Conservation (phyloP, 495 filamentous ascomycete species). For the Ascobolus immersus region DNA sequence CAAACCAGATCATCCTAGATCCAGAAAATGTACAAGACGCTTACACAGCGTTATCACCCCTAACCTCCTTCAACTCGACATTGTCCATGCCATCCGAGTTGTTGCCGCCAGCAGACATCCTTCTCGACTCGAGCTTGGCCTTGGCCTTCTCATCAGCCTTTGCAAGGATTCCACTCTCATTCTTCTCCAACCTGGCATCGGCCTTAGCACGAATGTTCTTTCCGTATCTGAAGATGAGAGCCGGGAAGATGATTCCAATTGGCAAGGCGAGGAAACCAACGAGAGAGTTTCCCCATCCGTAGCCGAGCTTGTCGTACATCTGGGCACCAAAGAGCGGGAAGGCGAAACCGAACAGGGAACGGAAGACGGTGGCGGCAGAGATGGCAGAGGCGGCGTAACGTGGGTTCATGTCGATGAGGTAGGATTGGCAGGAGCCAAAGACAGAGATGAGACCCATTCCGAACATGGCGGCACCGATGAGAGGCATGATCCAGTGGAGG, state of each 20-base stretch:
- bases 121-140: too few species aligned
- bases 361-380: constrained; percentile 37
- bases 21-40: too few species aligned
- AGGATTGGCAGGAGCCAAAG: constrained; percentile 43
- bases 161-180: too few species aligned
- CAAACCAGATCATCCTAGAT: too few species aligned
- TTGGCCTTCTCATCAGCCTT: too few species aligned
- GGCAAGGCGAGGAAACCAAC: constrained; percentile 28
- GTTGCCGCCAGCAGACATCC: too few species aligned
- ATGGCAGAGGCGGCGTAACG: constrained; percentile 49
- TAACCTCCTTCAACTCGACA: too few species aligned
- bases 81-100: too few species aligned
- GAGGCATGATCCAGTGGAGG: constrained; percentile 33
- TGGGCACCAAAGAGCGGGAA: constrained; percentile 27
- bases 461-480: constrained; percentile 29
- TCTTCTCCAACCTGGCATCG: constrained; percentile 13
- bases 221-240: constrained; percentile 26
- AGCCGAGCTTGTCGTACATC: constrained; percentile 26
- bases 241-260: constrained; percentile 22
- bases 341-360: constrained; percentile 23
- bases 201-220: constrained; percentile 23
- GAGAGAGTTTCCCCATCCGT: constrained; percentile 32
- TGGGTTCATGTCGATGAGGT: constrained; percentile 49
- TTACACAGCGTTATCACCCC: too few species aligned
- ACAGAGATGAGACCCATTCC: constrained; percentile 29